These are phyloP conservation scores for Monilinia aucupariae DNA, from an alignment of 2,329 filamentous ascomycete genomes.

Conservation along the genomic window DNA sequence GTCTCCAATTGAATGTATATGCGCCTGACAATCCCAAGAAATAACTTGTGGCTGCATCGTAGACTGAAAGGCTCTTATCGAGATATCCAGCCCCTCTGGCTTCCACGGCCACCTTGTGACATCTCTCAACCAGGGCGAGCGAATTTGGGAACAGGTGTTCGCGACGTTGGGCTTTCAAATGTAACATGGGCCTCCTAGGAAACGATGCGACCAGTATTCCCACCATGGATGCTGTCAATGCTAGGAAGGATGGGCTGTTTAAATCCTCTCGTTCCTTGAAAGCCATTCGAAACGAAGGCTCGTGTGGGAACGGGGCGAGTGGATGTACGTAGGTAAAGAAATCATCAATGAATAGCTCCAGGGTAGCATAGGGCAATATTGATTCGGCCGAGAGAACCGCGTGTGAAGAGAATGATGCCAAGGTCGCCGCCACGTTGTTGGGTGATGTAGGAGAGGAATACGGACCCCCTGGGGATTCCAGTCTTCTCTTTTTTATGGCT, in stretches of 20 bases:
- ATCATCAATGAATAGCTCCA: conserved; percentile 69
- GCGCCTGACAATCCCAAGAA: conserved; percentile 62
- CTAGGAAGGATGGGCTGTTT: conserved; percentile 60
- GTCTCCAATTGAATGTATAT: conserved; percentile 63
- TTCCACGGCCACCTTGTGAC: conserved; percentile 61
- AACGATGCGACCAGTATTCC: conserved; percentile 69
- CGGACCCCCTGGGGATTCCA: conserved; percentile 32
- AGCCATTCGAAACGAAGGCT: conserved; percentile 67
- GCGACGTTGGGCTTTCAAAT: conserved; percentile 62
- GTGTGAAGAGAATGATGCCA: conserved; percentile 34
- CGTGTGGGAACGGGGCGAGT: conserved; percentile 70
- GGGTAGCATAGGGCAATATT: conserved; percentile 63
- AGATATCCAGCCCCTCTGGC: conserved; percentile 57
- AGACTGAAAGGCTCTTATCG: conserved; percentile 51
- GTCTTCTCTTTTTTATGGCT: conserved; percentile 56
- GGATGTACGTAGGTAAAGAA: conserved; percentile 81
- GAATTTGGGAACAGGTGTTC: conserved; percentile 63
- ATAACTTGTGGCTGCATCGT: conserved; percentile 69
- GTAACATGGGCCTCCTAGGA: conserved; percentile 62
- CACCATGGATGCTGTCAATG: conserved; percentile 69
- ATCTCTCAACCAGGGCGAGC: conserved; percentile 64
- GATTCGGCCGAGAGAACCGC: conserved; percentile 55
- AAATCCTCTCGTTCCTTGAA: conserved; percentile 63
- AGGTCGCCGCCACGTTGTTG: conserved; percentile 33
- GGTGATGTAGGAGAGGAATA: conserved; percentile 33